Percentiles rank a stretch among this genome's conserved stretches.
Conservation (phyloP, 148 eudicot species). For the Nyssa sinensis region DNA sequence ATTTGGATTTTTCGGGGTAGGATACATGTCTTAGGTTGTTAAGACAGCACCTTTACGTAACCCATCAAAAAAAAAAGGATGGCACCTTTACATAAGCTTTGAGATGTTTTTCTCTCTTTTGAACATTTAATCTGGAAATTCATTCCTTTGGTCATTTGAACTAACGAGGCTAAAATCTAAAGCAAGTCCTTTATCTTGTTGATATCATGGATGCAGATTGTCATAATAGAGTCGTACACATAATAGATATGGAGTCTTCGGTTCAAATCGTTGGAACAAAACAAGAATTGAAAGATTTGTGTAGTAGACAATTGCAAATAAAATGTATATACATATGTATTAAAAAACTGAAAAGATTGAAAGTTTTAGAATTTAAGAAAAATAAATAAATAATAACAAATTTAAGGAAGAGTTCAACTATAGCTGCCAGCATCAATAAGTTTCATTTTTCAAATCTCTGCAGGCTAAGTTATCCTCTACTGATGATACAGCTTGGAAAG, state of each 20-base stretch:
- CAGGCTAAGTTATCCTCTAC: constrained; percentile 62
- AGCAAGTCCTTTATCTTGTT: not conserved
- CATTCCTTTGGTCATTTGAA: not conserved
- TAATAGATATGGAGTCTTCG: too few species aligned
- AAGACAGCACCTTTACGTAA: too few species aligned
- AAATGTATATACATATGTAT: too few species aligned
- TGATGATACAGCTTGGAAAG: constrained; percentile 84
- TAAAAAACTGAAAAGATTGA: too few species aligned
- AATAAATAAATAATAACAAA: too few species aligned
- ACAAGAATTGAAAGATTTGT: not conserved
- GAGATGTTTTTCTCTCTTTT: not conserved
- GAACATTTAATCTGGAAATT: not conserved
- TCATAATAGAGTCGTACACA: not conserved
- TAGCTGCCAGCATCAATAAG: not conserved
- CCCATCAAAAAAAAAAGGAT: too few species aligned
- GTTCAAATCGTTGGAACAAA: not conserved
- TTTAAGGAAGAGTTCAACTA: not conserved
- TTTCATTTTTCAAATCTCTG: constrained; percentile 12
- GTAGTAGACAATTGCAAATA: too few species aligned
- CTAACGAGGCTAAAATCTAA: not conserved
- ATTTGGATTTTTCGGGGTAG: not conserved
- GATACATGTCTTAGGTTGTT: too few species aligned
- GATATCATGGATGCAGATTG: not conserved
- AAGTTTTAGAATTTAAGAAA: too few species aligned
- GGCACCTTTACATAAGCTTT: too few species aligned